Percentiles rank a stretch among this genome's conserved stretches.
Conservation (phyloP, 306 rosid species). For the Lotus japonicus region DNA sequence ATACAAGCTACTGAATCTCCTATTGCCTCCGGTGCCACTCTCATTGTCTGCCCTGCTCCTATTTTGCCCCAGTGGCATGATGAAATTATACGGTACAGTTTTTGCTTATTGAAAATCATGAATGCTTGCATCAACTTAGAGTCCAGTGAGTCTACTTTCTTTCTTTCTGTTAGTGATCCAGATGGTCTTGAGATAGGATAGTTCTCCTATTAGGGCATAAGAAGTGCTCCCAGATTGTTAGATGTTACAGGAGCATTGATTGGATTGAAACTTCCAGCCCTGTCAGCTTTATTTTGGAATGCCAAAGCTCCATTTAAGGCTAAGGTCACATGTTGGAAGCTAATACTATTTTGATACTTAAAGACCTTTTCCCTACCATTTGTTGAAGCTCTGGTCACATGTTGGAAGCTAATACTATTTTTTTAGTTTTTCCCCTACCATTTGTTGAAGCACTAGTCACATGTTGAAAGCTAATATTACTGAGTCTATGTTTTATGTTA, state of each 20-base stretch:
- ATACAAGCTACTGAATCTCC: constrained; percentile 75
- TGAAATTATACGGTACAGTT: constrained; percentile 68
- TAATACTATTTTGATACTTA: too few relatives aligned
- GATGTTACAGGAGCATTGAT: not conserved
- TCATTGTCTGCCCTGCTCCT: constrained; percentile 90
- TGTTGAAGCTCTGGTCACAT: not conserved
- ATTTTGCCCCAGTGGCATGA: constrained; percentile 90
- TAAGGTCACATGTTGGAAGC: not conserved
- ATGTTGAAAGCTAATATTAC: not conserved
- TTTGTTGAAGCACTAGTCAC: too few relatives aligned
- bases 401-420: not conserved
- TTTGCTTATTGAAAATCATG: constrained; percentile 11
- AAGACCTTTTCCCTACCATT: not conserved
- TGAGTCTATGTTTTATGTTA: not conserved
- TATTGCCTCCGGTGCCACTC: constrained; percentile 85
- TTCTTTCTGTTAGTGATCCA: not conserved
- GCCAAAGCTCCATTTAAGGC: not conserved
- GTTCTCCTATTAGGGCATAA: not conserved
- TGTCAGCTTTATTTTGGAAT: not conserved
- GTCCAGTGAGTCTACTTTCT: not conserved
- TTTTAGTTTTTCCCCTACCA: too few relatives aligned
- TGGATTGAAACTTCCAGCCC: not conserved
- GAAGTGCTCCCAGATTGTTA: not conserved
- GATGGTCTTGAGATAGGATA: not conserved
- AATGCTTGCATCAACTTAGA: not conserved